Evolutionary conservation across 75 land plant genomes (phyloP).

Genomic region (Selaginella tamariscina): DNA sequence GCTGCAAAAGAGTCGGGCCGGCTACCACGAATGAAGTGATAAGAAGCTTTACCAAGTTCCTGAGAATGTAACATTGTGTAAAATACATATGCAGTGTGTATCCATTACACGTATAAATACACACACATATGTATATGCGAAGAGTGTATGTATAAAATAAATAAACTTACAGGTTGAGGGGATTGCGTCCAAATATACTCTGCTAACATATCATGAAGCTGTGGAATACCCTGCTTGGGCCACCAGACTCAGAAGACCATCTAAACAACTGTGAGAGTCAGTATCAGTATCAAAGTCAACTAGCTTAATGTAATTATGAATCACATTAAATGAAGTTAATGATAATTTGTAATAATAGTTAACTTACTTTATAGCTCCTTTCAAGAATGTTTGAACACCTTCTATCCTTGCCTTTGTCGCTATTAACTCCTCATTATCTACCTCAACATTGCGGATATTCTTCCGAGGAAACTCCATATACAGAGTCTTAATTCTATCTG

Average conservation of each 20-base stretch:
- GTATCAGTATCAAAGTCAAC: background rate
- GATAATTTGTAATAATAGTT: too few species aligned
- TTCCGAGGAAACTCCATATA: conserved; percentile 51
- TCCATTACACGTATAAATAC: too few species aligned
- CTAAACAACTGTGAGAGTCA: conserved; percentile 25
- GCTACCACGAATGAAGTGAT: conserved; percentile 53
- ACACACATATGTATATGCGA: background rate
- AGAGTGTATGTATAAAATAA: background rate
- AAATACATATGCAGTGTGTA: background rate
- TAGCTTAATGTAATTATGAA: too few species aligned
- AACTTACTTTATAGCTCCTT: conserved; percentile 73
- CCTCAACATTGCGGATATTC: background rate
- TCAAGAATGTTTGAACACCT: conserved; percentile 61
- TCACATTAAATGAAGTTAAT: too few species aligned
- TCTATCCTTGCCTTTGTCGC: conserved; percentile 73
- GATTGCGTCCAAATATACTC: conserved; percentile 66
- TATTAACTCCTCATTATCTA: conserved; percentile 55
- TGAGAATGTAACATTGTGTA: conserved; percentile 15
- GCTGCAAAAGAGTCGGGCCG: conserved; percentile 51
- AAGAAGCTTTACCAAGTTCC: conserved; percentile 69
- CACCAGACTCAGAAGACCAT: conserved; percentile 82
- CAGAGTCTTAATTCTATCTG: conserved; percentile 65
- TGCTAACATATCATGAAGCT: conserved; percentile 66
- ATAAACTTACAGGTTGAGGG: conserved; percentile 57
- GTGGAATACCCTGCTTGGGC: conserved; percentile 50